Evolutionary conservation across 257 asterid genomes (phyloP), one percentile per base, ranked within the genome.

Genomic region (Solanum infundibuliforme): DNA sequence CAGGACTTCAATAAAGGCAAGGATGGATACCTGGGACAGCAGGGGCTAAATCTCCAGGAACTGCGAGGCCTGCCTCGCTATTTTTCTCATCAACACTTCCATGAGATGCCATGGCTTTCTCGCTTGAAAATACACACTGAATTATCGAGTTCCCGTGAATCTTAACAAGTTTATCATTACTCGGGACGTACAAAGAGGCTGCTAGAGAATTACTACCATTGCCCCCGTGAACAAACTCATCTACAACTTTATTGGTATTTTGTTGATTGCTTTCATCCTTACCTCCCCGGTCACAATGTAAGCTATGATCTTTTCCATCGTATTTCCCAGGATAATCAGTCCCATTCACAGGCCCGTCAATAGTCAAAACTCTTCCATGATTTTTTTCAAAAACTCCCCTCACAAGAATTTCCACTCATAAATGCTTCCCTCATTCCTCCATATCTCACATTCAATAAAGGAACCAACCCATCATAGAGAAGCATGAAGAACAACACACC

Each of bases 101-200:
- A 48, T 55, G 91, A 86, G 94, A 90, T 39, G 94, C 93, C 93
- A 93, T 93, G 83, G 96, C 98, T 83, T 94, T 93, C 90, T 94
- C 95, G 77, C 96, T 91, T 32, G 96, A 95, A 91, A 94, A 84
- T 32, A 94, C 91, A 7, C 93, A 94, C 86, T 93, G 95, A 83
- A 94, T 94, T 52, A 94, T 94, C 89, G 93, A 88, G 46, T 94
- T 93, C 9, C 98, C 95, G 43, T 92, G 95, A 83, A 94, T 94
- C 90, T 94, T 90, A 41, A 92, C 95, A 83, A 93, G 95, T 87
- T 93, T 94, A 84, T 94, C 96, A 36, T 94, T 94, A 85, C 96
- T 92, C 77, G 95, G 96, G 68, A 92, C 95, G 88, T 91, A 93
- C 88, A 94, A 87, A 6, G 96, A 94, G 2, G 98, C 96, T 9